Evolutionary conservation across 108 stramenopile genomes (phyloP).

Genomic region (Nannochloropsis gaditana): DNA sequence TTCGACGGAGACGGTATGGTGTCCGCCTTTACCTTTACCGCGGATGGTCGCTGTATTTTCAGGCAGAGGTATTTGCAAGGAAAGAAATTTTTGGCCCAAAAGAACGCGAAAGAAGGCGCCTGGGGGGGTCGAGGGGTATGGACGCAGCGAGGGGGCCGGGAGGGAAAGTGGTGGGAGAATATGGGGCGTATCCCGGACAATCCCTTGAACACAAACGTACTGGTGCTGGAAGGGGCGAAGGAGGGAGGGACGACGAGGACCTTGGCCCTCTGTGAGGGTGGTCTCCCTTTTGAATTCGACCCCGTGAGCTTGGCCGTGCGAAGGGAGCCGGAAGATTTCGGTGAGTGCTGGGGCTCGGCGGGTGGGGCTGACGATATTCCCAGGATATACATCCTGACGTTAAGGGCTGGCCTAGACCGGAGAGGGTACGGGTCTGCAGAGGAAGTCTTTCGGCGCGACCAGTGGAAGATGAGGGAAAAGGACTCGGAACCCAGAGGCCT

Average conservation of each 20-base stretch:
- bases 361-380: too few species aligned
- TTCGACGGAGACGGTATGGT: slow-evolving; percentile 38
- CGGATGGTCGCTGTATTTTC: background rate
- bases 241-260: background rate
- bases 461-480: too few species aligned
- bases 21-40: background rate
- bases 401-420: too few species aligned
- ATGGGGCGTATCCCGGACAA: background rate
- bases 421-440: too few species aligned
- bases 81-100: background rate
- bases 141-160: slow-evolving; percentile 13
- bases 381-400: too few species aligned
- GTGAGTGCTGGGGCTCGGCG: background rate
- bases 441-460: too few species aligned
- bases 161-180: slow-evolving; percentile 32
- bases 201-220: slow-evolving; percentile 23
- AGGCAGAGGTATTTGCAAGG: background rate
- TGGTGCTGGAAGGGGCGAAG: slow-evolving; percentile 22
- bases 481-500: too few species aligned
- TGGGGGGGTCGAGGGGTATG: slow-evolving; percentile 22
- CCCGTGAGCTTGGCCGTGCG: slow-evolving; percentile 23
- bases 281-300: slow-evolving; percentile 25
- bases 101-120: slow-evolving; percentile 7
- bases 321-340: background rate
- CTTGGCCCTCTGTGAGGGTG: slow-evolving; percentile 27